Evolutionary conservation across 1,284 basidiomycete species (phyloP).

Genomic region (Earliella scabrosa): DNA sequence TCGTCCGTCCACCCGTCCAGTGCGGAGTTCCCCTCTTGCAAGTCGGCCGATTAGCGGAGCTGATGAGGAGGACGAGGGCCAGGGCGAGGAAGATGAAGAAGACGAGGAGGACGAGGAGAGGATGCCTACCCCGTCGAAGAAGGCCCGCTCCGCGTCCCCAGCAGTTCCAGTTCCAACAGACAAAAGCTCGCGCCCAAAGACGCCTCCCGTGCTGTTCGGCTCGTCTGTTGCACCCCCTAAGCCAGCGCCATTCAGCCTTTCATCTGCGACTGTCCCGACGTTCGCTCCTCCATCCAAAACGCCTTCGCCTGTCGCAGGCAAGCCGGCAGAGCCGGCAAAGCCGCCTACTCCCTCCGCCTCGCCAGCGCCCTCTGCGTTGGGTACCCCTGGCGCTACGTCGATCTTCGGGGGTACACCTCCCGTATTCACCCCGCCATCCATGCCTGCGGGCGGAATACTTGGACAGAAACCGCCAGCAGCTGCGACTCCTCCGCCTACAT

Average conservation of each 20-base stretch:
- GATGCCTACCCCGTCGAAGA: constrained; percentile 10
- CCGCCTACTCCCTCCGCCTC: constrained; percentile 3
- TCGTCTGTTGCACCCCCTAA: constrained; percentile 20
- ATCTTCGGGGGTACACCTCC: constrained; percentile 12
- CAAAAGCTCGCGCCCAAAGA: constrained; percentile 31
- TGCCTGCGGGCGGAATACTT: constrained; percentile 15
- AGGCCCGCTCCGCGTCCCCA: constrained; percentile 19
- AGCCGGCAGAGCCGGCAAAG: constrained; percentile 2
- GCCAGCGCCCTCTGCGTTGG: constrained; percentile 5
- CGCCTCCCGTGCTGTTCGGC: constrained; percentile 44
- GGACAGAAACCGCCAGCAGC: constrained; percentile 2
- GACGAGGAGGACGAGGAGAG: no score
- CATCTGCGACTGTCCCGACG: constrained; percentile 22
- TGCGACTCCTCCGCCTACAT: not conserved
- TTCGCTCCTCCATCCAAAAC: constrained; percentile 13
- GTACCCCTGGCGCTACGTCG: constrained; percentile 3
- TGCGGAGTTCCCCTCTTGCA: constrained; percentile 33
- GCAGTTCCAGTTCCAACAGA: constrained; percentile 6
- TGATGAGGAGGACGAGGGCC: constrained; percentile 19
- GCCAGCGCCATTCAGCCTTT: constrained; percentile 27
- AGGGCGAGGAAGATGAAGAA: constrained; percentile 14
- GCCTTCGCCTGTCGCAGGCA: constrained; percentile 1
- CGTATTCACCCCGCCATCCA: constrained; percentile 19
- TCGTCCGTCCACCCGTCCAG: constrained; percentile 32
- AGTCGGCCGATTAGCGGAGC: constrained; percentile 29